Percentiles rank a stretch among this genome's conserved stretches.
phyloP scores from a whole-genome alignment of 306 rosid species.

The Trifolium repens region DNA sequence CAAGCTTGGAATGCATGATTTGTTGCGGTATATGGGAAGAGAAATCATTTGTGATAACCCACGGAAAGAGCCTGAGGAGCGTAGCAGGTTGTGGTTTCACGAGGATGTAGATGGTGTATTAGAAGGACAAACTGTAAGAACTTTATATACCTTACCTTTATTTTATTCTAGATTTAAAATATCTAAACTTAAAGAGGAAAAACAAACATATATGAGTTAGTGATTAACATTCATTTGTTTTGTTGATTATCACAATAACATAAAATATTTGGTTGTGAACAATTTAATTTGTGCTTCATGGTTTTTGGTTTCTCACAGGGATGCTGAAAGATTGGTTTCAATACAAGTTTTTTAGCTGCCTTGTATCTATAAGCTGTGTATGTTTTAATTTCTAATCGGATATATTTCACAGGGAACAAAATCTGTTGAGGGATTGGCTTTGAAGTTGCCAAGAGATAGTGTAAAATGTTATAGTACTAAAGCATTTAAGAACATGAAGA shows the following conservation, averaged over 20 bases:
- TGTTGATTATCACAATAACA: background rate
- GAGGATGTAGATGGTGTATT: background rate
- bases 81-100: background rate
- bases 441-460: no score
- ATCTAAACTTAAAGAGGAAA: background rate
- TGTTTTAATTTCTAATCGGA: no score
- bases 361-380: no score
- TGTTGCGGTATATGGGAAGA: background rate
- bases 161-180: no score
- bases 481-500: no score
- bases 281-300: background rate
- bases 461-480: no score
- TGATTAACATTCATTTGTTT: background rate
- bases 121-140: background rate
- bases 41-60: background rate
- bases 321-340: background rate
- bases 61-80: background rate
- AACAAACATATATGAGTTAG: no score
- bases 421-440: no score
- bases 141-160: background rate
- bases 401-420: no score
- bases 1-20: background rate
- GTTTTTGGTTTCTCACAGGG: no score
- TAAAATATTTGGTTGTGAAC: background rate
- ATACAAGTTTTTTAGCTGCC: background rate